These are phyloP conservation scores for Globisporangium yorkense DNA, from an alignment of 352 stramenopile species.

Conservation along the genomic window DNA sequence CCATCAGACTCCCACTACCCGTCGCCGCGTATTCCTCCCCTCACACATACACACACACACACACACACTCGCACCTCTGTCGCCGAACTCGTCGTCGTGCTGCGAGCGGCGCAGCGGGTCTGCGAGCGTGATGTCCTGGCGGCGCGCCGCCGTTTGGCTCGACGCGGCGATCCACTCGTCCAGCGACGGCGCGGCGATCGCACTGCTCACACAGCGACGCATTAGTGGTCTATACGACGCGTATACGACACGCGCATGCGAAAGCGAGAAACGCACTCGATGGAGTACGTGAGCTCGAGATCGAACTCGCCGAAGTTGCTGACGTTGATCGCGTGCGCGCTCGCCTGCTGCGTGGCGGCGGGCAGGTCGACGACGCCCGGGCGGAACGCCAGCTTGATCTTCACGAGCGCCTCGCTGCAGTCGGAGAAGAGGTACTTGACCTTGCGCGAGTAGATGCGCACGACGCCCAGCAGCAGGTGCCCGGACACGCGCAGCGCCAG, in stretches of 20 bases:
- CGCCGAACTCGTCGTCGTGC: conserved; percentile 43
- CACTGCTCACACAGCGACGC: conserved; percentile 21
- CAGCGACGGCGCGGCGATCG: conserved; percentile 53
- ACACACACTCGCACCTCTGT: conserved; percentile 32
- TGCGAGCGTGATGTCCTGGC: conserved; percentile 82
- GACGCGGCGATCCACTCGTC: conserved; percentile 79
- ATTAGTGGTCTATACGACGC: neutral
- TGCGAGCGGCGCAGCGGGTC: conserved; percentile 47
- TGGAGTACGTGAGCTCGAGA: conserved; percentile 75
- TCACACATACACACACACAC: neutral
- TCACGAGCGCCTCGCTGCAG: conserved; percentile 98
- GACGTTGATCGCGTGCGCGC: conserved; percentile 76
- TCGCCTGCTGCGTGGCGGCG: conserved; percentile 53
- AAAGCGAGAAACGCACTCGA: conserved; percentile 48
- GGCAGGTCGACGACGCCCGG: conserved; percentile 79
- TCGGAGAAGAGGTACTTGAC: conserved; percentile 98
- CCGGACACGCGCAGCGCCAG: conserved; percentile 96
- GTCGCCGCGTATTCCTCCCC: neutral
- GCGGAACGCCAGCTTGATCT: conserved; percentile 98
- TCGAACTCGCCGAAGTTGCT: conserved; percentile 85
- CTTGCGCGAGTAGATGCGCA: conserved; percentile 98
- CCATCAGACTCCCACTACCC: neutral
- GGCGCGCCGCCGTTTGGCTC: conserved; percentile 68
- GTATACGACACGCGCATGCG: no score
- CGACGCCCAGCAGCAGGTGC: conserved; percentile 97